Evolutionary conservation across 1,284 basidiomycete species (phyloP).

Genomic region (Trichosporon sp.): DNA sequence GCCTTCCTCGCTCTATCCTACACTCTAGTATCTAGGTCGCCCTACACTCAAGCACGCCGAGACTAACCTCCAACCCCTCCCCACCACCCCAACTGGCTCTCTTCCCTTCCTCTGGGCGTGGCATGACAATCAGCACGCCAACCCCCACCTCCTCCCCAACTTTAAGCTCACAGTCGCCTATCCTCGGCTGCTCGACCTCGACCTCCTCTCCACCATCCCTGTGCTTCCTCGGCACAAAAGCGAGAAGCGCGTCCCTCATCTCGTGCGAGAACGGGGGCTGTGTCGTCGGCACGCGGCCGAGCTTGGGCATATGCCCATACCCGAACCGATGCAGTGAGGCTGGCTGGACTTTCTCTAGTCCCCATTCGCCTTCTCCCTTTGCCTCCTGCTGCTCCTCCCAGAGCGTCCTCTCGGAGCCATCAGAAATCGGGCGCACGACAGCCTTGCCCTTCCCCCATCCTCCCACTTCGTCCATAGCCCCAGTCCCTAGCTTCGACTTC

Average conservation of each 20-base stretch:
- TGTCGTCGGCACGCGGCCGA: not conserved
- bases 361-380: slow-evolving; percentile 2
- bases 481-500: not conserved
- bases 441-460: no score
- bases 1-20: slow-evolving; percentile 6
- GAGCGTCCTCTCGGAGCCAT: not conserved
- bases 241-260: slow-evolving; percentile 19
- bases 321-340: not conserved
- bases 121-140: slow-evolving; percentile 51
- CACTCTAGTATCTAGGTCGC: not conserved
- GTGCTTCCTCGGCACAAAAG: slow-evolving; percentile 19
- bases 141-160: slow-evolving; percentile 40
- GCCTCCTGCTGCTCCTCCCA: slow-evolving; percentile 19
- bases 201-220: not conserved
- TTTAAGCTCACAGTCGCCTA: slow-evolving; percentile 10
- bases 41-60: slow-evolving; percentile 42
- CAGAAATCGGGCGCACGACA: no score
- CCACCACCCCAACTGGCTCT: not conserved
- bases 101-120: slow-evolving; percentile 31
- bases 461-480: no score
- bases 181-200: not conserved
- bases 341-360: not conserved
- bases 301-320: not conserved
- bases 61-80: slow-evolving; percentile 40
- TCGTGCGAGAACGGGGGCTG: slow-evolving; percentile 16